Base-by-base conservation (phyloP, 257 asterid genomes). In the Pogostemon cablin region DNA sequence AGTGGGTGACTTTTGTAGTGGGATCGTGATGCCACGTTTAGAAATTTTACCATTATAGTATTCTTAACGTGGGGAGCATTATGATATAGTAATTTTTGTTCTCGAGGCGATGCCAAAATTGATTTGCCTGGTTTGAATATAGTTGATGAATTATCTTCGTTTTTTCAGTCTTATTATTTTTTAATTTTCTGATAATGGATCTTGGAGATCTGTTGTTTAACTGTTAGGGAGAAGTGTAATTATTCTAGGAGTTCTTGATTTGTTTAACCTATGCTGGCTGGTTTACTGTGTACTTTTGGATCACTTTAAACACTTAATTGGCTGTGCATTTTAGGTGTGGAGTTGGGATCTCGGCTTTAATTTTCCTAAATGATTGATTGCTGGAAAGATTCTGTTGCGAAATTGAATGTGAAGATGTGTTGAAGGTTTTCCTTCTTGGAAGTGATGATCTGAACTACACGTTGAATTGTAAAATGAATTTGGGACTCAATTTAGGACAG, bases 201-300 rank as follows among this genome's bases (percentile, higher is more conserved):
- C 32, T 66, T 56, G 6, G 56, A 72, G 81, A 77, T 77, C 78
- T 77, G 70, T 32, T 77, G 43, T 59, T 67, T 7, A 6, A 25
- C 56, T 61, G 66, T 3, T 17, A 20, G 54, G 6, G 68, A 25
- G 62, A n/a, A 43, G 15, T 7, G 53, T 66, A 48, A 55, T 59
- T 20, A 2, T 41, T 66, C 12, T 60, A 35, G 72, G 68, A 42
- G 69, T 60, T 70, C 35, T 57, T 20, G 56, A 65, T 73, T 55
- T 37, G 53, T 65, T 67, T 39, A 38, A 67, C 38, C 3, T 38
- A 39, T 25, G 64, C 43, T 34, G 34, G 34, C 41, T 57, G 9
- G 37, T 11, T 35, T 43, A 37, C 35, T 60, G 10, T 41, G 65
- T 38, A 12, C 44, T 34, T 41, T 68, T 50, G 49, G 71, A 75